phyloP scores from a whole-genome alignment of 306 rosid species.

The Aeschynomene evenia region DNA sequence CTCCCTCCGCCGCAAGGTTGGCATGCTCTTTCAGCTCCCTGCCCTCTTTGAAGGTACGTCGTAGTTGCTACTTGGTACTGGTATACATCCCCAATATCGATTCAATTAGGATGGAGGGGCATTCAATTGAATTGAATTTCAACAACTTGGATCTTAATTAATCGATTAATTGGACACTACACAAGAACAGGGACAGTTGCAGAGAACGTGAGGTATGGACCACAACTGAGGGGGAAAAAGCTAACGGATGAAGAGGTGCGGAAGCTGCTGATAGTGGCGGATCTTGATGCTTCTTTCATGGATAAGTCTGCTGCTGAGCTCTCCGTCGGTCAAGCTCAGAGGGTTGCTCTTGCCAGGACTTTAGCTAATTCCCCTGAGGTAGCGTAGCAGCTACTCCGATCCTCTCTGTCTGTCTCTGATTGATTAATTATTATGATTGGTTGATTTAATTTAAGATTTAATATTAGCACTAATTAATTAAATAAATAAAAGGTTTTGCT shows the following conservation, averaged over 20 bases:
- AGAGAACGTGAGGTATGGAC: slow-evolving; percentile 81
- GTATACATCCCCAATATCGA: no score
- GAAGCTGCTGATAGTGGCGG: slow-evolving; percentile 71
- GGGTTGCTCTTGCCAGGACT: slow-evolving; percentile 95
- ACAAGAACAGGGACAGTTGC: slow-evolving; percentile 67
- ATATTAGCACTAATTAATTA: no score
- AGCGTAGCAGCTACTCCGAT: no score
- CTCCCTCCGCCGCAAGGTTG: slow-evolving; percentile 83
- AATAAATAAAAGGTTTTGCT: no score
- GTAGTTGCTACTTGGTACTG: no score
- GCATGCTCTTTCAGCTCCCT: slow-evolving; percentile 96
- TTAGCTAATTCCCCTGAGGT: slow-evolving; percentile 91
- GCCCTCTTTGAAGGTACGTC: slow-evolving; percentile 92
- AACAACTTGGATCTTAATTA: no score
- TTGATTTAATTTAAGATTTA: no score
- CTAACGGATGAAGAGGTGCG: slow-evolving; percentile 63
- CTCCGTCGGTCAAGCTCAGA: slow-evolving; percentile 93
- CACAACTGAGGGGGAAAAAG: slow-evolving; percentile 63
- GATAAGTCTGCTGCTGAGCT: slow-evolving; percentile 61
- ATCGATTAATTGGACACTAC: background rate
- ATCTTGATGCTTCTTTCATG: slow-evolving; percentile 67
- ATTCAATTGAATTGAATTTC: no score
- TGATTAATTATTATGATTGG: no score
- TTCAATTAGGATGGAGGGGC: background rate
- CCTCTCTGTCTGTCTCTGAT: no score